Percentiles rank a stretch among this genome's conserved stretches.
These are phyloP conservation scores for Periconia sp. DNA, from an alignment of 2,329 filamentous ascomycete species.

Conservation along the genomic window DNA sequence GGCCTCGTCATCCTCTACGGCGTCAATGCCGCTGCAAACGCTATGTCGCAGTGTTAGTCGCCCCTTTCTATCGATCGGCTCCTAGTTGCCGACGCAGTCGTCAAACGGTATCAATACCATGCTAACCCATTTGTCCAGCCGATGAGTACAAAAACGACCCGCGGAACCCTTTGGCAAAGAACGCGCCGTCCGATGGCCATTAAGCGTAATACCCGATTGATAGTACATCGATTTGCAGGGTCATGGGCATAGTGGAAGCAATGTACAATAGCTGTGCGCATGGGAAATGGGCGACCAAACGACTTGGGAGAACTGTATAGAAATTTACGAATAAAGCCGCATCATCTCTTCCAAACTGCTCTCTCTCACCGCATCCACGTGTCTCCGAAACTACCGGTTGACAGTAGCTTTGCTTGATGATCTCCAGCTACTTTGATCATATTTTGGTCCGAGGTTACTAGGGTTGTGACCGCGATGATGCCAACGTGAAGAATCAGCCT, in stretches of 20 bases:
- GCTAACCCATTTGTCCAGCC: slow-evolving; percentile 59
- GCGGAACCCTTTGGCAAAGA: slow-evolving; percentile 70
- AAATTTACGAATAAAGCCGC: slow-evolving; percentile 19
- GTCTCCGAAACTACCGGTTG: too few species aligned
- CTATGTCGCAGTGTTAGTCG: slow-evolving; percentile 77
- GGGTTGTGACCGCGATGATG: too few species aligned
- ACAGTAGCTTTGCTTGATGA: too few species aligned
- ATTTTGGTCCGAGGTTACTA: too few species aligned
- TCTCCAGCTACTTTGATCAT: too few species aligned
- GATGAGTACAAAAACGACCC: slow-evolving; percentile 98
- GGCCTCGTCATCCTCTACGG: slow-evolving; percentile 89
- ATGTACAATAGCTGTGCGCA: slow-evolving; percentile 44
- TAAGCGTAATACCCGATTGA: slow-evolving; percentile 27
- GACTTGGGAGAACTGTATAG: slow-evolving; percentile 39
- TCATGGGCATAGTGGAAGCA: slow-evolving; percentile 29
- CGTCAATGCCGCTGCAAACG: slow-evolving; percentile 81
- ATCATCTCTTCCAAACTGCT: slow-evolving; percentile 9
- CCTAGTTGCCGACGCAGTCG: background rate
- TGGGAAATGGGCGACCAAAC: slow-evolving; percentile 14
- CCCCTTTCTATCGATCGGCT: background rate
- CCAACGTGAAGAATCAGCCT: too few species aligned
- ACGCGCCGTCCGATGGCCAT: slow-evolving; percentile 34
- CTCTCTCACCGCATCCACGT: too few species aligned
- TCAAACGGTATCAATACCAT: background rate
- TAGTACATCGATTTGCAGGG: slow-evolving; percentile 15